Percentiles rank a stretch among this genome's conserved stretches.
Evolutionary conservation across 768 basidiomycete species (phyloP).

Genomic region (Trametes villosa): DNA sequence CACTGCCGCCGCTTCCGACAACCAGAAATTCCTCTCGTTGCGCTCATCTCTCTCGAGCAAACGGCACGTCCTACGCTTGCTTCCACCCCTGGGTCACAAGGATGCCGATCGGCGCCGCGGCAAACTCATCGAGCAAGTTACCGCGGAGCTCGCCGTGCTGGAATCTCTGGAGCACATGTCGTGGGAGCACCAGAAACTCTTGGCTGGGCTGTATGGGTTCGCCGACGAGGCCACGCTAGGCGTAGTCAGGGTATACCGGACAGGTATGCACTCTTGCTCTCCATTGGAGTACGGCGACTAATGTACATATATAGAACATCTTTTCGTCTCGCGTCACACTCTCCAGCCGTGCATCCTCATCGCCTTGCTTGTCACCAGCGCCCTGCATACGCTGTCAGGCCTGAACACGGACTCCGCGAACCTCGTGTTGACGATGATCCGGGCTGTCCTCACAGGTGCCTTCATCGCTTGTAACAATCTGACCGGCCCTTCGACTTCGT

Average conservation of each 20-base stretch:
- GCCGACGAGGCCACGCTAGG: background rate
- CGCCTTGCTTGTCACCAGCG: background rate
- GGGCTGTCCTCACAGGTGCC: background rate
- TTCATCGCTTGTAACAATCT: background rate
- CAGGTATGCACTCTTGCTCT: background rate
- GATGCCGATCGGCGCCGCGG: background rate
- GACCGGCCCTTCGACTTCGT: no score
- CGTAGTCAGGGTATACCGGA: background rate
- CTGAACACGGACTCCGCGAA: background rate
- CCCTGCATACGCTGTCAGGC: background rate
- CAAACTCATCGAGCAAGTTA: background rate
- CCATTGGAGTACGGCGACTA: background rate
- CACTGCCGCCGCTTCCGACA: background rate
- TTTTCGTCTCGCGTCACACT: background rate
- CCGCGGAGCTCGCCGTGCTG: background rate
- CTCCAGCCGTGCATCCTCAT: background rate
- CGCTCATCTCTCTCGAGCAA: background rate
- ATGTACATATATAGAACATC: background rate
- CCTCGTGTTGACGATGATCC: background rate
- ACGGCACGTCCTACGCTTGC: background rate
- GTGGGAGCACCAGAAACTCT: background rate
- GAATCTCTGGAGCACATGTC: background rate
- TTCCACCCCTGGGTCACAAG: background rate
- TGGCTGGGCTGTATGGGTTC: background rate
- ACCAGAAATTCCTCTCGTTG: background rate